Conservation (phyloP, 225 moss, liverwort and hornwort genomes). For the Rhytidiadelphus loreus region DNA sequence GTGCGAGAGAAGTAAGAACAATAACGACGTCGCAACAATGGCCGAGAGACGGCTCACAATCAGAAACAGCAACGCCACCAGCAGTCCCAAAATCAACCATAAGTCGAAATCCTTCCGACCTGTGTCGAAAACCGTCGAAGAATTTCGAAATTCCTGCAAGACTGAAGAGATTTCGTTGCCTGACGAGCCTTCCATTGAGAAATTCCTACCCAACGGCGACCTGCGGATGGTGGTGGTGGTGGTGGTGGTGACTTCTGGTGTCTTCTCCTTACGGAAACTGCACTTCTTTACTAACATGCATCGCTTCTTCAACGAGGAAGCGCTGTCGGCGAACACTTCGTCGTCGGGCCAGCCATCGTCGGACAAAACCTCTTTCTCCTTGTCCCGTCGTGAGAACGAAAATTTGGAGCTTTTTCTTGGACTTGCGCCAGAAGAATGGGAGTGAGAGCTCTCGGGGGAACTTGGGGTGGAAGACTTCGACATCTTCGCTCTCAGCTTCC, state of each 20-base stretch:
- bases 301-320: background rate
- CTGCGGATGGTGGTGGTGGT: background rate
- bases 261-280: constrained; percentile 21
- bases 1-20: constrained; percentile 26
- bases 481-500: constrained; percentile 21
- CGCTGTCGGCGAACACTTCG: constrained; percentile 10
- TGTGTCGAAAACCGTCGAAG: background rate
- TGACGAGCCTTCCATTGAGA: background rate
- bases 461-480: background rate
- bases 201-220: constrained; percentile 15
- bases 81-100: constrained; percentile 15
- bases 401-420: background rate
- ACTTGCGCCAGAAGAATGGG: background rate
- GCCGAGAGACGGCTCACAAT: constrained; percentile 32
- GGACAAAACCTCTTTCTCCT: constrained; percentile 5
- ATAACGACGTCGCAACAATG: constrained; percentile 25
- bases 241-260: background rate
- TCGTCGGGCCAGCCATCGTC: constrained; percentile 30
- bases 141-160: background rate
- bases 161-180: background rate
- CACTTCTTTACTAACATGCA: background rate
- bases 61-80: constrained; percentile 31
- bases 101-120: constrained; percentile 5
- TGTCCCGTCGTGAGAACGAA: constrained; percentile 1
- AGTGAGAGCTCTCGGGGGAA: background rate